Percentiles rank a stretch among this genome's conserved stretches.
Evolutionary conservation across 257 asterid genomes (phyloP).

Genomic region (Rauvolfia tetraphylla): DNA sequence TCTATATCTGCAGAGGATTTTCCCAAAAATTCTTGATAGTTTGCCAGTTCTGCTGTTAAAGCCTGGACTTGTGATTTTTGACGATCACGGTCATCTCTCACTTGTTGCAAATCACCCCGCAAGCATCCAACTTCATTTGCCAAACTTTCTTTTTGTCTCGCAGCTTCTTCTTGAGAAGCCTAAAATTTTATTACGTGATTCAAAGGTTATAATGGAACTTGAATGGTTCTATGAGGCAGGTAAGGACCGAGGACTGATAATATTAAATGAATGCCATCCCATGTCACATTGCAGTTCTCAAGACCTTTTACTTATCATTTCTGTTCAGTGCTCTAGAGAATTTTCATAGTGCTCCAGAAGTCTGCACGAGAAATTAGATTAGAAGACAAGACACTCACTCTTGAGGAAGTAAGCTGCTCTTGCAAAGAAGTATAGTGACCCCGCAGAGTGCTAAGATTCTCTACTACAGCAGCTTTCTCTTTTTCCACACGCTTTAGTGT

Average conservation of each 20-base stretch:
- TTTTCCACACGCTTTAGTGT: conserved; percentile 72
- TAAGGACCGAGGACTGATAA: background rate
- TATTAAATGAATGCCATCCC: background rate
- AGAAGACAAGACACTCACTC: conserved; percentile 36
- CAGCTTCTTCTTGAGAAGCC: conserved; percentile 70
- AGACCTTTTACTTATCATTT: background rate
- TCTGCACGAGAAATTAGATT: background rate
- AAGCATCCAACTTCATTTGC: conserved; percentile 62
- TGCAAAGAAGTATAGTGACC: conserved; percentile 77
- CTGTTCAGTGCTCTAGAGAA: background rate
- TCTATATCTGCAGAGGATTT: conserved; percentile 54
- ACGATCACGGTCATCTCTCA: conserved; percentile 78
- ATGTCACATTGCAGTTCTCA: background rate
- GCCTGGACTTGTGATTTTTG: conserved; percentile 50
- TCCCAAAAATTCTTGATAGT: conserved; percentile 60
- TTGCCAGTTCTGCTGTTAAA: conserved; percentile 51
- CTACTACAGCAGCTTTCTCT: conserved; percentile 74
- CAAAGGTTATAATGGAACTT: background rate
- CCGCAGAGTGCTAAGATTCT: conserved; percentile 76
- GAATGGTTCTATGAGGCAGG: background rate
- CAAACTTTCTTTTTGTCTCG: conserved; percentile 69
- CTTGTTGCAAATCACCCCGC: conserved; percentile 72
- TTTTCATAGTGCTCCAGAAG: background rate
- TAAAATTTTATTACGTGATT: conserved; percentile 11
- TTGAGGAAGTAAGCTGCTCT: conserved; percentile 74